These are phyloP conservation scores for Termitomyces sp. DNA, from an alignment of 768 basidiomycete genomes.

Conservation along the genomic window DNA sequence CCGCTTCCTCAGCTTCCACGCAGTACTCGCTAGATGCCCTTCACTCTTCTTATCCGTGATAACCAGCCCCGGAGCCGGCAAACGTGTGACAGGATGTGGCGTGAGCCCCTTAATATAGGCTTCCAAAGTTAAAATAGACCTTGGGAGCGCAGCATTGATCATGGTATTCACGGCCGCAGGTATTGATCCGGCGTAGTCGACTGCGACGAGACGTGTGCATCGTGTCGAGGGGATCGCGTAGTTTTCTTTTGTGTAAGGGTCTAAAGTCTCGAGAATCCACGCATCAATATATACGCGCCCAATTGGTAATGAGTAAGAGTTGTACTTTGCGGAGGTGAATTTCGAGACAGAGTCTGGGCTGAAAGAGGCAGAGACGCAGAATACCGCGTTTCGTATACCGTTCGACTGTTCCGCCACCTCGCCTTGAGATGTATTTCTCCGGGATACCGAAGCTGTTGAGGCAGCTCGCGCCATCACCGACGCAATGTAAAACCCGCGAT, in stretches of 20 bases:
- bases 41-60: constrained; percentile 49
- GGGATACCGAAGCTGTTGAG: constrained; percentile 30
- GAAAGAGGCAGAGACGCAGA: constrained; percentile 82
- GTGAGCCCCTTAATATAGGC: constrained; percentile 60
- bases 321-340: constrained; percentile 67
- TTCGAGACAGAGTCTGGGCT: constrained; percentile 53
- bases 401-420: constrained; percentile 34
- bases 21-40: constrained; percentile 34
- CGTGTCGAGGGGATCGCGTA: constrained; percentile 91
- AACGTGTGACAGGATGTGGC: constrained; percentile 60
- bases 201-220: constrained; percentile 77
- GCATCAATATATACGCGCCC: constrained; percentile 86
- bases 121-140: constrained; percentile 71
- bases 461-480: constrained; percentile 64
- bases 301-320: constrained; percentile 66
- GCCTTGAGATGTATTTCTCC: constrained; percentile 32
- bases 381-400: constrained; percentile 57
- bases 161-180: constrained; percentile 82
- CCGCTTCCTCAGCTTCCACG: constrained; percentile 58
- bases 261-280: constrained; percentile 95
- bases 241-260: constrained; percentile 91
- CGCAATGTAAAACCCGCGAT: constrained; percentile 81
- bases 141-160: constrained; percentile 75
- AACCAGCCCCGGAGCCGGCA: constrained; percentile 62
- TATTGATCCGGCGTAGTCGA: constrained; percentile 84